Base-by-base conservation (phyloP, 176 grass and related monocot genomes). In the Phoenix roebelenii region DNA sequence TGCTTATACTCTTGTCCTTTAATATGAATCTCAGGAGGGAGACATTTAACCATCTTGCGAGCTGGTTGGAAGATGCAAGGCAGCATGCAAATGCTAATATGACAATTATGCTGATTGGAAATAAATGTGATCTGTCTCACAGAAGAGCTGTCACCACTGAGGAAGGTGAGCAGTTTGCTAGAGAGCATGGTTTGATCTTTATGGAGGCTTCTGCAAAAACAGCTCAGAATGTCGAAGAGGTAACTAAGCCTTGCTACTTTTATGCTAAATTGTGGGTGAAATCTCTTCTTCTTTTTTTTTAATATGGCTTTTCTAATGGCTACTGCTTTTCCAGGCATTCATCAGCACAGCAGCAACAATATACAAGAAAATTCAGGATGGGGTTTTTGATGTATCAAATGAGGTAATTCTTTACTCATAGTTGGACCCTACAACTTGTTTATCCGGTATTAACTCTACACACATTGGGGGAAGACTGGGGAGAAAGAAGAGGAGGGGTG, bases 201-300 rank as follows among this genome's bases (percentile, higher is more conserved):
- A 90, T 90, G 82, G 87, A 85, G 61, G 82, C 87, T n/a, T 90
- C 87, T 50, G 87, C 75, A 48, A 85, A 85, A 73, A 90, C 76
- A 3, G 82, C 87, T 32, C 82, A 82, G 1, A 79, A 90, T 17
- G 87, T 85, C 0, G 87, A 85, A 76, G 87, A 90, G 75, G 87
- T 90, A 60, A 25, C 18, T 66, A 48, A 9, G 67, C 50, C 22
- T 59, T 61, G 9, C 3, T 52, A 6, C 7, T 23, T 49, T 50
- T 73, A 50, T 15, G 25, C 28, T 23, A 50, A 52, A 5, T 35
- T 58, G 17, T 49, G 10, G 5, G 3, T 29, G 35, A 44, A 44
- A 44, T 48, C 3, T 59, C 26, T 39, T n/a, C 14, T 81, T 16
- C n/a, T 30, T 74, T 28, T 1, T 3, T 22, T 39, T 12, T 48